Conservation (phyloP, 2,329 filamentous ascomycete species). For the Fusarium tupiense region DNA sequence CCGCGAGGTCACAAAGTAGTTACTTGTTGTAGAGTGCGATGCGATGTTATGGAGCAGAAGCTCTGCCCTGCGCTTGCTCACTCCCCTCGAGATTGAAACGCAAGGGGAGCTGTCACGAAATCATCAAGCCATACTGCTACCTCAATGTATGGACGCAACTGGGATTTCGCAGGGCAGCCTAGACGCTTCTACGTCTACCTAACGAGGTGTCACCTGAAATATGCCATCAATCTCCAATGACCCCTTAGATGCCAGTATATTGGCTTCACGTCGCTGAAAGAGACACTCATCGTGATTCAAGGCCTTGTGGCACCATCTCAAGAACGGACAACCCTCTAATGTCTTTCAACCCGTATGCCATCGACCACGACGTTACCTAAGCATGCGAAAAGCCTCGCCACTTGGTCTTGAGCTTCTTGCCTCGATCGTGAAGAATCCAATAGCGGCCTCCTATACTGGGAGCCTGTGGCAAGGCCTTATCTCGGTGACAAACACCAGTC, state of each 20-base stretch:
- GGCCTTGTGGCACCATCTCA: neutral
- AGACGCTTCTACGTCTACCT: neutral
- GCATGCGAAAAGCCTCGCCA: neutral
- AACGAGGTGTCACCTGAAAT: accelerated
- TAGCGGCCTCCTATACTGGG: neutral
- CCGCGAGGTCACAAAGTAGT: too few species aligned
- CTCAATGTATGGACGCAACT: neutral
- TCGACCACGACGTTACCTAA: neutral
- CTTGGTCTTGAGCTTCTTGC: neutral
- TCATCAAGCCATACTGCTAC: neutral
- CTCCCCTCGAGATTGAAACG: neutral
- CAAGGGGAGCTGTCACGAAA: accelerated
- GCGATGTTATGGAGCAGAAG: neutral
- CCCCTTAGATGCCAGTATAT: neutral
- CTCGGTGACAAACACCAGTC: neutral
- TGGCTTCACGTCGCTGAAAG: accelerated
- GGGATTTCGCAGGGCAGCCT: neutral
- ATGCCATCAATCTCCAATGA: neutral
- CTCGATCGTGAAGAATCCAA: neutral
- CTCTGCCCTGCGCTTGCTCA: accelerated
- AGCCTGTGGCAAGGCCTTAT: neutral
- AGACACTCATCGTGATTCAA: neutral
- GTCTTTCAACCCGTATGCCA: neutral
- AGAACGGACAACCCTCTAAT: accelerated
- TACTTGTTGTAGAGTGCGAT: too few species aligned